phyloP scores from a whole-genome alignment of 768 basidiomycete species.

The Lactarius tabidus region DNA sequence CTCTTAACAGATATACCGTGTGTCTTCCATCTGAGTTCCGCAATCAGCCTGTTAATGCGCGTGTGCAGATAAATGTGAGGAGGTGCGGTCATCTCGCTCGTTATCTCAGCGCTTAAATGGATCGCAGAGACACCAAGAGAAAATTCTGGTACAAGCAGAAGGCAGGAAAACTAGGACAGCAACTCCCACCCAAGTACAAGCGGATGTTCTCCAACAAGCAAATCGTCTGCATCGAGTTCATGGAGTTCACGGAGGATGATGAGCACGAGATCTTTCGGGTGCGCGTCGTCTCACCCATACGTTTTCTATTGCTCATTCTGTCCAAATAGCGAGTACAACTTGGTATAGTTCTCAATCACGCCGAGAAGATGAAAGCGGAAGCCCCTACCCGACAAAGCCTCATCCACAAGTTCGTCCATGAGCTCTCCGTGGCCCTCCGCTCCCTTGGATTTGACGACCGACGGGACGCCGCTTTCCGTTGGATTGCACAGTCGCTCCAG shows the following conservation, averaged over 20 bases:
- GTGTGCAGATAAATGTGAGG: slow-evolving; percentile 39
- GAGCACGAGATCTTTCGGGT: slow-evolving; percentile 36
- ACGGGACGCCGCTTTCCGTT: slow-evolving; percentile 46
- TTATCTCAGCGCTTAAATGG: neutral
- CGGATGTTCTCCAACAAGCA: slow-evolving; percentile 43
- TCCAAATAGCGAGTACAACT: slow-evolving; percentile 30
- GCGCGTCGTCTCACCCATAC: neutral
- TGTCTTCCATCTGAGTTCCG: neutral
- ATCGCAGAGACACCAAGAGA: slow-evolving; percentile 17
- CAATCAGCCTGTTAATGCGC: neutral
- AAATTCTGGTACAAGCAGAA: slow-evolving; percentile 38
- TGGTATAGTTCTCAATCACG: slow-evolving; percentile 30
- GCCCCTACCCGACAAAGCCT: slow-evolving; percentile 27
- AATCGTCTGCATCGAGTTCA: slow-evolving; percentile 50
- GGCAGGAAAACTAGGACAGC: slow-evolving; percentile 24
- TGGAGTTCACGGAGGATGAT: slow-evolving; percentile 28
- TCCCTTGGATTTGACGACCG: neutral
- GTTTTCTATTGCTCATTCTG: neutral
- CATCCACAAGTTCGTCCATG: slow-evolving; percentile 24
- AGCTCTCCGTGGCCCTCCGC: slow-evolving; percentile 22
- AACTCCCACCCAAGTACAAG: slow-evolving; percentile 35
- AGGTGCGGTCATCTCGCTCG: slow-evolving; percentile 7
- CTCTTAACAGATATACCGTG: slow-evolving; percentile 16
- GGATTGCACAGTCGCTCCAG: slow-evolving; percentile 51
- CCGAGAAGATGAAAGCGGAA: slow-evolving; percentile 32